Conservation (phyloP, 768 basidiomycete genomes). For the Mycena rosella region DNA sequence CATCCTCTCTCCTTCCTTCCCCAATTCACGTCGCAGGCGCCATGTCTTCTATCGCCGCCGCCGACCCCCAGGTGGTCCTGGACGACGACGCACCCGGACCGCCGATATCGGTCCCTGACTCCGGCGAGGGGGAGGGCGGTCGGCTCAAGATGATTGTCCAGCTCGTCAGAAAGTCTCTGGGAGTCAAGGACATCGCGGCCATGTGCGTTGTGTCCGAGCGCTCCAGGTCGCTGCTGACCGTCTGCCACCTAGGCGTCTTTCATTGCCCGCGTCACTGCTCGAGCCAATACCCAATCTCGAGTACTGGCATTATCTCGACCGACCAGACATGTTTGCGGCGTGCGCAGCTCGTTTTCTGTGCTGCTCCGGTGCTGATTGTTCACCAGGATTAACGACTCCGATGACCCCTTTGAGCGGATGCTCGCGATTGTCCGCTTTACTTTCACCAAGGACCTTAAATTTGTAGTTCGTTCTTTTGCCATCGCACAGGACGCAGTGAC, state of each 20-base stretch:
- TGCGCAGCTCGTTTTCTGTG: conserved; percentile 56
- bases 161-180: conserved; percentile 90
- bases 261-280: conserved; percentile 91
- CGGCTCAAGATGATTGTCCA: conserved; percentile 95
- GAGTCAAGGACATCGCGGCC: conserved; percentile 94
- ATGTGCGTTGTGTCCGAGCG: conserved; percentile 69
- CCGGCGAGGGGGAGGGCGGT: conserved; percentile 87
- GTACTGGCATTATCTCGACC: conserved; percentile 95
- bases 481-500: conserved; percentile 4
- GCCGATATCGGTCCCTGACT: conserved; percentile 77
- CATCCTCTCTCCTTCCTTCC: not conserved
- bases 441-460: conserved; percentile 96
- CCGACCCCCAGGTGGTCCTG: conserved; percentile 21
- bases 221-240: conserved; percentile 18
- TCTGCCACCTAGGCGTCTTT: conserved; percentile 77
- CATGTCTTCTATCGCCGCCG: conserved; percentile 15
- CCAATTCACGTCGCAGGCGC: conserved; percentile 1
- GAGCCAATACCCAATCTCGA: conserved; percentile 97
- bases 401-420: conserved; percentile 95
- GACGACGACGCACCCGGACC: conserved; percentile 68
- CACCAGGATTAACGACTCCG: conserved; percentile 88
- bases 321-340: conserved; percentile 93
- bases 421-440: conserved; percentile 90
- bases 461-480: conserved; percentile 68
- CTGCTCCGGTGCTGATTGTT: conserved; percentile 18